Evolutionary conservation across 257 asterid species (phyloP), one percentile per base, ranked within the genome.

Genomic region (Eucommia ulmoides): DNA sequence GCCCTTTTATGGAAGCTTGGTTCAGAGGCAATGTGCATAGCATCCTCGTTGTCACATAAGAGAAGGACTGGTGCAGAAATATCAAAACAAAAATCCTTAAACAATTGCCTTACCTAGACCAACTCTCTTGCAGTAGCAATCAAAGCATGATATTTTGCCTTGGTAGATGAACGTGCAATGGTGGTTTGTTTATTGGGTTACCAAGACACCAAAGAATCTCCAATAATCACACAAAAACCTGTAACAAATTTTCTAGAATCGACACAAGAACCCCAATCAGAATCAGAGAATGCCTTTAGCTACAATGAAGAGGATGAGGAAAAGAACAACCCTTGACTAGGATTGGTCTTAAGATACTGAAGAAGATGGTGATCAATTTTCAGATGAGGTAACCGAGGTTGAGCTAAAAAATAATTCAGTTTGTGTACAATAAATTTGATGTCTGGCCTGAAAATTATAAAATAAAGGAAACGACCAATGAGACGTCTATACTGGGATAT

Each of bases 61-160:
- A n/a, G n/a, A n/a, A n/a, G n/a, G n/a, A n/a, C n/a, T n/a, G n/a
- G n/a, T n/a, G n/a, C n/a, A n/a, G n/a, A n/a, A n/a, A n/a, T n/a
- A n/a, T n/a, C n/a, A n/a, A n/a, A n/a, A n/a, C n/a, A 35, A 8
- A 19, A 24, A 72, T 38, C 77, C 63, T 76, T 38, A 20, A 47
- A 44, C 7, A 1, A 8, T 1, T 26, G 3, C 11, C 1, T 7
- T 12, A 29, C 6, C 38, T 12, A 29, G 12, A 29, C 12, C 6
- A 29, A 12, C 38, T 29, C 38, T 5, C 38, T 29, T 6, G 12
- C 38, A 29, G 6, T 29, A 29, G 38, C 6, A 29, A 12, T 5
- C 7, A 29, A 12, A 5, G 38, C 38, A 5, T 29, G 7, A 29
- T 29, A 29, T 12, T 29, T 12, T 5, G 12, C 12, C 38, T 29